Base-by-base conservation (phyloP, 306 rosid genomes). In the Herpetospermum pedunculosum region DNA sequence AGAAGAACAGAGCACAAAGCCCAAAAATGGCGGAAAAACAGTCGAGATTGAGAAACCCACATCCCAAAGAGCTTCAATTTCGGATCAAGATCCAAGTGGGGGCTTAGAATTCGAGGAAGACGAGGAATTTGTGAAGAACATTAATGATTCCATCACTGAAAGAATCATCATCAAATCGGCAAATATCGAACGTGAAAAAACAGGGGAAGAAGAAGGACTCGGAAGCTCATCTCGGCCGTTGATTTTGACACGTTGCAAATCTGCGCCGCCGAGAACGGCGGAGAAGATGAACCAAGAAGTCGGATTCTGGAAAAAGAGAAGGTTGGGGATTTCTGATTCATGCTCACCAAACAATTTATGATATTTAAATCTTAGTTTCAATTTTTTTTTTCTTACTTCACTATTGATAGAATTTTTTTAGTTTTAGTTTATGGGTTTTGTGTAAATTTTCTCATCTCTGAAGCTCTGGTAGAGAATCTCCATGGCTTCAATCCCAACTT, bases 191-290 rank as follows among this genome's bases (percentile, higher is more conserved):
- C 44, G 38, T 21, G 32, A 30, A 41, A 64, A 76, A 62, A 5
- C 78, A 76, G 62, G 60, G 73, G 73, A 76, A 8, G 72, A 75
- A 21, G 62, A 76, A 12, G 49, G 4, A 3, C 13, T 34, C 0
- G 63, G 73, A 21, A 70, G 19, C 18, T 76, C 78, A 12, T 44
- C 59, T 4, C 63, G 78, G 73, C 92, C 92, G 29, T 47, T 84
- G 23, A 84, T 84, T 14, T 88, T 90, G 15, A 90, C 94, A 2
- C 82, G 96, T 83, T 87, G 98, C 83, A 89, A 91, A 81, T 90
- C 98, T 4, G 96, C 86, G 60, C 96, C 96, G 18, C 81, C 97
- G 3, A 86, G 96, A 92, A 86, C 80, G 26, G 84, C 82, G 49
- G 75, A 83, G 78, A 88, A 84, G 71, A 82, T 88, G 67, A 78